phyloP scores from a whole-genome alignment of 2,329 filamentous ascomycete genomes.

The Sporothrix sp. region DNA sequence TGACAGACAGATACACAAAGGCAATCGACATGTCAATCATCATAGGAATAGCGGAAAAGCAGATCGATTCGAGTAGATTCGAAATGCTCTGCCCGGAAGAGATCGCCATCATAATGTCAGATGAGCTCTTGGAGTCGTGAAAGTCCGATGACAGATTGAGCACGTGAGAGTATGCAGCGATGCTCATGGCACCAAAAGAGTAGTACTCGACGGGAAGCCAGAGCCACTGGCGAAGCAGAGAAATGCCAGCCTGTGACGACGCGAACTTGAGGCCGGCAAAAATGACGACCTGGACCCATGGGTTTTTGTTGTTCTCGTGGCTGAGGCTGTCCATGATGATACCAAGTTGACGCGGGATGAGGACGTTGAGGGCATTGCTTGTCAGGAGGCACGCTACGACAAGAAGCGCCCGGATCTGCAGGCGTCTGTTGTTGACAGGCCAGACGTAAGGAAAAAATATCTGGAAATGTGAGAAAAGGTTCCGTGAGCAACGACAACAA shows the following conservation, averaged over 20 bases:
- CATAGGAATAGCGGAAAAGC: conserved; percentile 50
- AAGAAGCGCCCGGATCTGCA: conserved; percentile 59
- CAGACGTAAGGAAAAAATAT: conserved; percentile 72
- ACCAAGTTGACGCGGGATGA: conserved; percentile 74
- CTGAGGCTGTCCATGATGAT: conserved; percentile 64
- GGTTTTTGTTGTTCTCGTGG: conserved; percentile 35
- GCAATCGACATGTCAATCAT: conserved; percentile 51
- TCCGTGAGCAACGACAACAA: background rate
- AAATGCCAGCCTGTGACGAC: conserved; percentile 45
- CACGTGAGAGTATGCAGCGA: conserved; percentile 49
- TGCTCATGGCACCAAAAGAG: conserved; percentile 42
- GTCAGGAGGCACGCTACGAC: conserved; percentile 59
- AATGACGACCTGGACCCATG: conserved; percentile 43
- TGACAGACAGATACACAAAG: conserved; percentile 48
- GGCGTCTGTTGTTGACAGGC: conserved; percentile 54
- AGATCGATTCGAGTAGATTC: conserved; percentile 46
- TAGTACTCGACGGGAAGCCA: conserved; percentile 51
- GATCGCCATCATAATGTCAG: conserved; percentile 49
- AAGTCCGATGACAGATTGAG: conserved; percentile 53
- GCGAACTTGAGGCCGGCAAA: conserved; percentile 43
- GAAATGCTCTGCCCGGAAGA: conserved; percentile 44
- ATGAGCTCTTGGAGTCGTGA: conserved; percentile 50
- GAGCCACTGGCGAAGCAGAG: conserved; percentile 43
- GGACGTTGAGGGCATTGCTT: conserved; percentile 62
- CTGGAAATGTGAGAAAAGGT: conserved; percentile 26